Conservation (phyloP, 2,329 filamentous ascomycete genomes). For the Diaporthe longicolla region DNA sequence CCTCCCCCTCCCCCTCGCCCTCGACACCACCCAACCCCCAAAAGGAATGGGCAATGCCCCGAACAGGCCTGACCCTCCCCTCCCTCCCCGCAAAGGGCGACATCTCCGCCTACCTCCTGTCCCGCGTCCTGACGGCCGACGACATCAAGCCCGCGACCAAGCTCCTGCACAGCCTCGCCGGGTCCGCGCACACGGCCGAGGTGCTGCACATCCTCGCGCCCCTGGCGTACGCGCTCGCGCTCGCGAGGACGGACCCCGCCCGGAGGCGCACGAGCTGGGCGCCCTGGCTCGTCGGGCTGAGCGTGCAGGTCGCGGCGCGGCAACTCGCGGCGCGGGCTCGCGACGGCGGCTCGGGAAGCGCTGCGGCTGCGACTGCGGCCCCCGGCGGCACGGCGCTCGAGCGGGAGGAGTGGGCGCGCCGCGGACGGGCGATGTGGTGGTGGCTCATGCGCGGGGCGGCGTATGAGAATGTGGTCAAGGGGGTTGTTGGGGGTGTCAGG, state of each 20-base stretch:
- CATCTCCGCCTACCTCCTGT: constrained; percentile 88
- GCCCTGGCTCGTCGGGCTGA: constrained; percentile 90
- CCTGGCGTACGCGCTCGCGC: constrained; percentile 85
- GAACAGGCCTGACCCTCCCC: constrained; percentile 88
- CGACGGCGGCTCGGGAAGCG: background rate
- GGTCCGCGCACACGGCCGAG: constrained; percentile 82
- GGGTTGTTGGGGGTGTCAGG: constrained; percentile 78
- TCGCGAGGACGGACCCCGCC: constrained; percentile 73
- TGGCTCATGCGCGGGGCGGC: constrained; percentile 98
- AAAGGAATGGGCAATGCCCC: constrained; percentile 90
- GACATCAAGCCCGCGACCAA: constrained; percentile 94
- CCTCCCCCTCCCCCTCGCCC: constrained; percentile 43
- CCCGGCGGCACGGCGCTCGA: constrained; percentile 84
- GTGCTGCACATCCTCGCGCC: constrained; percentile 92
- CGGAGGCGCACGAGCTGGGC: constrained; percentile 80
- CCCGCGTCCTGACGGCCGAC: constrained; percentile 92
- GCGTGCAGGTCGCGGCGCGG: constrained; percentile 89
- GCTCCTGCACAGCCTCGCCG: constrained; percentile 86
- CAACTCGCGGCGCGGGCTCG: constrained; percentile 67
- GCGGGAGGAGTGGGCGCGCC: constrained; percentile 87
- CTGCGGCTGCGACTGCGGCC: background rate
- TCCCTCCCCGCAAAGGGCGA: constrained; percentile 85
- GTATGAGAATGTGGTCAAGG: constrained; percentile 91
- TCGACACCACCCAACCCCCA: constrained; percentile 51
- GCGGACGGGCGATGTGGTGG: constrained; percentile 93